A percentile compares a stretch with the other conserved stretches of the same genome.
These are phyloP conservation scores for Talaromyces islandicus DNA, from an alignment of 2,329 filamentous ascomycete species.

Conservation along the genomic window DNA sequence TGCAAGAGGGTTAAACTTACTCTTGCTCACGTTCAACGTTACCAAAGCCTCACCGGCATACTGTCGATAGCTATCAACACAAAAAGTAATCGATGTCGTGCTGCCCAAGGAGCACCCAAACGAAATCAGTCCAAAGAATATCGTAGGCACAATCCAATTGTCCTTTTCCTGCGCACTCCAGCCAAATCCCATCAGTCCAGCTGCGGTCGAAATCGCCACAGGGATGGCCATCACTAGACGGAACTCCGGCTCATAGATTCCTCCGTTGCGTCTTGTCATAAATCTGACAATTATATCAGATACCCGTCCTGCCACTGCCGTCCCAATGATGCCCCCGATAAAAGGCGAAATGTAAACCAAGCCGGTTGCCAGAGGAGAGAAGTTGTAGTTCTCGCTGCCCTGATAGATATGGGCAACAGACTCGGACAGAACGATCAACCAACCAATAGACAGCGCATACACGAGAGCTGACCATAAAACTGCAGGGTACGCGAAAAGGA, in stretches of 20 bases:
- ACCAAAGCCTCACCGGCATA: slow-evolving; percentile 93
- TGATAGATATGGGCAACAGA: slow-evolving; percentile 76
- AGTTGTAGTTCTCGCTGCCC: slow-evolving; percentile 65
- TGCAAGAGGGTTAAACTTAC: slow-evolving; percentile 26
- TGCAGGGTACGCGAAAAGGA: slow-evolving; percentile 80
- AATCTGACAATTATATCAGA: slow-evolving; percentile 77
- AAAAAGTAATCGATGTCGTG: slow-evolving; percentile 89
- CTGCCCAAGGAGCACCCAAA: slow-evolving; percentile 88
- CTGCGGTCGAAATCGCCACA: slow-evolving; percentile 68
- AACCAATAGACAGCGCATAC: slow-evolving; percentile 84
- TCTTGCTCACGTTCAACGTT: slow-evolving; percentile 91
- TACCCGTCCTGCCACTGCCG: slow-evolving; percentile 79
- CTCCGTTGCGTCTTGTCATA: slow-evolving; percentile 82
- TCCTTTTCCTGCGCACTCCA: slow-evolving; percentile 75
- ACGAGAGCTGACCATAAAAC: slow-evolving; percentile 83
- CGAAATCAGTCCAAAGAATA: slow-evolving; percentile 87
- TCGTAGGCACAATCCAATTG: slow-evolving; percentile 82
- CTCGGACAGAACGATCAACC: slow-evolving; percentile 93
- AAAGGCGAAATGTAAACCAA: slow-evolving; percentile 89
- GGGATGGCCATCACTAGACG: slow-evolving; percentile 81
- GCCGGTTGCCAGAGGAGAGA: slow-evolving; percentile 72
- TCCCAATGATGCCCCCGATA: slow-evolving; percentile 81
- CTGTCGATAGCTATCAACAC: slow-evolving; percentile 85
- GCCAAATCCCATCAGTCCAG: slow-evolving; percentile 93
- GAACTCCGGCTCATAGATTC: slow-evolving; percentile 92